Conservation (phyloP, 2,329 filamentous ascomycete species). For the Aureobasidium sp. region DNA sequence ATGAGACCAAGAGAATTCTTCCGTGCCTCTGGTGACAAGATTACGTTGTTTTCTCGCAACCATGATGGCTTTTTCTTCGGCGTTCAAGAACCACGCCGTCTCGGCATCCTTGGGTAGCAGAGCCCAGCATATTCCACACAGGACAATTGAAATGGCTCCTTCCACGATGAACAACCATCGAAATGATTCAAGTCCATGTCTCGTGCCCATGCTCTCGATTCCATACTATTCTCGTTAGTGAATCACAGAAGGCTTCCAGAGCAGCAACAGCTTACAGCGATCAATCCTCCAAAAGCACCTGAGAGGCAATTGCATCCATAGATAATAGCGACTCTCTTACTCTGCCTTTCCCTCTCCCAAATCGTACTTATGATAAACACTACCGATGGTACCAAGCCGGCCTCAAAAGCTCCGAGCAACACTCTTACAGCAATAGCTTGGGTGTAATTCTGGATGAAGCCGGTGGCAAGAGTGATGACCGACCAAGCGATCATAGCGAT, state of each 20-base stretch:
- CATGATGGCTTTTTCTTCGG: slow-evolving; percentile 19
- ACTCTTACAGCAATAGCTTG: slow-evolving; percentile 24
- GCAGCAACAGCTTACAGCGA: slow-evolving; percentile 12
- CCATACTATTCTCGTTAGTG: slow-evolving; percentile 10
- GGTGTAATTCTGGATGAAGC: slow-evolving; percentile 23
- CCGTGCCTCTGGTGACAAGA: slow-evolving; percentile 22
- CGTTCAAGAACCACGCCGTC: slow-evolving; percentile 22
- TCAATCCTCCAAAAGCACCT: slow-evolving; percentile 22
- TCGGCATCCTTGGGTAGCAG: slow-evolving; percentile 20
- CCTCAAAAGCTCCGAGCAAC: slow-evolving; percentile 22
- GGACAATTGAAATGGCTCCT: slow-evolving; percentile 7
- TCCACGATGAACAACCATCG: slow-evolving; percentile 18
- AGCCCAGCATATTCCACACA: slow-evolving; percentile 15
- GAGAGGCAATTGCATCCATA: slow-evolving; percentile 19
- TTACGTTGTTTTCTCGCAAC: slow-evolving; percentile 23
- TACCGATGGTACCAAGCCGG: slow-evolving; percentile 22
- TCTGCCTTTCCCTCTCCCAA: slow-evolving; percentile 19
- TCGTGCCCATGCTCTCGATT: slow-evolving; percentile 23
- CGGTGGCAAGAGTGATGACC: slow-evolving; percentile 21
- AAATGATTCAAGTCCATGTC: slow-evolving; percentile 17
- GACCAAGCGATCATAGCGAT: slow-evolving; percentile 20
- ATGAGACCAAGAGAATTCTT: slow-evolving; percentile 24
- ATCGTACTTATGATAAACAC: slow-evolving; percentile 24
- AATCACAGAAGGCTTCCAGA: no score
- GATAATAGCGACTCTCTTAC: slow-evolving; percentile 22